Evolutionary conservation across 306 rosid species (phyloP).

Genomic region (Adenanthera pavonina): DNA sequence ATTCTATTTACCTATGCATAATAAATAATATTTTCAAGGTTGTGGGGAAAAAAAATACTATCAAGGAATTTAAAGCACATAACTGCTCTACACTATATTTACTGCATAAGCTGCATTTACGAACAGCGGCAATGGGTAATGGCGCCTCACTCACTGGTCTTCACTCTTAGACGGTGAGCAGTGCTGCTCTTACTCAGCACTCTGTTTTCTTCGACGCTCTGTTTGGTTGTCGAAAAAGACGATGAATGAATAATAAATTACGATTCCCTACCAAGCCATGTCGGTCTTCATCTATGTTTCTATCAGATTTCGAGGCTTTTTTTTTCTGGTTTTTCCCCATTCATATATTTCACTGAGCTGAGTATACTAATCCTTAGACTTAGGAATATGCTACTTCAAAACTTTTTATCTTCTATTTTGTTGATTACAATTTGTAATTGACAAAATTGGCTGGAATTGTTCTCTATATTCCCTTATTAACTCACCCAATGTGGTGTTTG

Average conservation of each 20-base stretch:
- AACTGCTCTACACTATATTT: no score
- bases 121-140: not conserved
- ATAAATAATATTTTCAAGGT: no score
- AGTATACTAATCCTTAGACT: not conserved
- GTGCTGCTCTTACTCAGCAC: not conserved
- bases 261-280: not conserved
- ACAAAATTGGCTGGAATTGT: conserved; percentile 1
- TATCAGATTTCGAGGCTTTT: not conserved
- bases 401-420: not conserved
- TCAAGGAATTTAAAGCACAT: no score
- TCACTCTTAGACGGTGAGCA: conserved; percentile 48
- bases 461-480: not conserved
- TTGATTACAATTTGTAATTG: conserved; percentile 17
- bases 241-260: not conserved
- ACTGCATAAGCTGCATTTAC: no score
- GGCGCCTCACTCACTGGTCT: not conserved
- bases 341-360: not conserved
- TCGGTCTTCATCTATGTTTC: not conserved
- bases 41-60: no score
- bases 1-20: no score
- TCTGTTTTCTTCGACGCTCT: not conserved
- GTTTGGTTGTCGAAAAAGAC: conserved; percentile 28
- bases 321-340: not conserved
- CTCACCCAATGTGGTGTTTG: not conserved
- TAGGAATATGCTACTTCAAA: conserved; percentile 4